Evolutionary conservation across 345 rosid species (phyloP).

Genomic region (Pistacia atlantica): DNA sequence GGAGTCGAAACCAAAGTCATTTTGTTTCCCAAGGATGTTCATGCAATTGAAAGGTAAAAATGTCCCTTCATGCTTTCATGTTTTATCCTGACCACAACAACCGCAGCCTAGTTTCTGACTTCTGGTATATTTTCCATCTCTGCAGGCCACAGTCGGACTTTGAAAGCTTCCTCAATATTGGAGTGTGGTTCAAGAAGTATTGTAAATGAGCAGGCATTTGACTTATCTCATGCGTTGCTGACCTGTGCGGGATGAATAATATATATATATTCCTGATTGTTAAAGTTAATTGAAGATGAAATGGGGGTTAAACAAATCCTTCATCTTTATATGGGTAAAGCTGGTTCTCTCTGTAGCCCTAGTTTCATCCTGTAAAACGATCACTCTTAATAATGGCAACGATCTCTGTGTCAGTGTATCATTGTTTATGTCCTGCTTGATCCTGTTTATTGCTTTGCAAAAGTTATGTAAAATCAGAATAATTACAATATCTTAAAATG

Average conservation of each 20-base stretch:
- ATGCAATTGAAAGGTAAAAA: constrained; percentile 67
- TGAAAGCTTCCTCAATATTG: constrained; percentile 80
- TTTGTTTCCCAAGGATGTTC: constrained; percentile 72
- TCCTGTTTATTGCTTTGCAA: neutral
- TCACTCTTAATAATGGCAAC: neutral
- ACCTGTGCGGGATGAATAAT: neutral
- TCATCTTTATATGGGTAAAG: neutral
- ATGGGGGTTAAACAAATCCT: neutral
- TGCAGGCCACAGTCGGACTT: constrained; percentile 87
- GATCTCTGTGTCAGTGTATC: too few relatives aligned
- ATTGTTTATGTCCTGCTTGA: neutral
- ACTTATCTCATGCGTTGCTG: neutral
- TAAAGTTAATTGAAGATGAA: neutral
- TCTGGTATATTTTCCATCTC: constrained; percentile 24
- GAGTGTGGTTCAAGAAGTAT: constrained; percentile 82
- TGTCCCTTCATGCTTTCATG: neutral
- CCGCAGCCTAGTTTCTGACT: neutral
- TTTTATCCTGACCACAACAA: neutral
- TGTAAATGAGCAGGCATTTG: constrained; percentile 37
- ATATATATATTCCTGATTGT: neutral
- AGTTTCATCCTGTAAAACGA: neutral
- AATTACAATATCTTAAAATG: too few relatives aligned
- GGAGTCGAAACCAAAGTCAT: constrained; percentile 75
- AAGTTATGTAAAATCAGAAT: too few relatives aligned
- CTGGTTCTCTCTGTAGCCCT: neutral